phyloP scores from a whole-genome alignment of 371 early-diverging fungal species.

The Fennellomyces sp. region DNA sequence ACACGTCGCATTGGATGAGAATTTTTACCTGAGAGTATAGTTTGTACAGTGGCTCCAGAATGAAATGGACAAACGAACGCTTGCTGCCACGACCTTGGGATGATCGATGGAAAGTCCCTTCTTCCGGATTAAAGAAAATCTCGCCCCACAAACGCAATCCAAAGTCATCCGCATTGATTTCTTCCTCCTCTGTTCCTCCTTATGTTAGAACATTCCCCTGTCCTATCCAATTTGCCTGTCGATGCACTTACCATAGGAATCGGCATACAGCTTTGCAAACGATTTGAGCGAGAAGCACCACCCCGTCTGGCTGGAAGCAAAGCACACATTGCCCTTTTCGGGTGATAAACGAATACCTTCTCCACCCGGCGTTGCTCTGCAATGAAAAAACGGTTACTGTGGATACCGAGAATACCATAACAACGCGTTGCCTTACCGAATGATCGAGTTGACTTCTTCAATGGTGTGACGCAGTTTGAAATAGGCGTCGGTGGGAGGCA shows the following conservation, averaged over 20 bases:
- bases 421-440: constrained; percentile 48
- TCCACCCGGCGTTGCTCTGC: constrained; percentile 49
- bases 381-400: not conserved
- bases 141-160: constrained; percentile 97
- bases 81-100: constrained; percentile 56
- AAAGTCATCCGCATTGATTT: constrained; percentile 80
- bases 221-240: too few species aligned
- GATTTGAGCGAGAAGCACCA: constrained; percentile 94
- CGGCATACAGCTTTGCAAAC: constrained; percentile 92
- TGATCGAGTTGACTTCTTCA: constrained; percentile 92
- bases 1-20: too few species aligned
- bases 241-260: constrained; percentile 68
- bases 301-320: constrained; percentile 91
- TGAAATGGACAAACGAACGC: constrained; percentile 96
- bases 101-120: constrained; percentile 81
- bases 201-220: too few species aligned
- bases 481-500: constrained; percentile 97
- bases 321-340: constrained; percentile 96
- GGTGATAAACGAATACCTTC: constrained; percentile 82
- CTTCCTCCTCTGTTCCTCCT: constrained; percentile 5
- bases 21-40: constrained; percentile 79
- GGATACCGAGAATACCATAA: not conserved
- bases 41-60: constrained; percentile 96
- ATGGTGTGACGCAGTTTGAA: constrained; percentile 93
- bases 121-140: constrained; percentile 84